phyloP scores from a whole-genome alignment of 306 rosid species.

The Carpinus fangiana region DNA sequence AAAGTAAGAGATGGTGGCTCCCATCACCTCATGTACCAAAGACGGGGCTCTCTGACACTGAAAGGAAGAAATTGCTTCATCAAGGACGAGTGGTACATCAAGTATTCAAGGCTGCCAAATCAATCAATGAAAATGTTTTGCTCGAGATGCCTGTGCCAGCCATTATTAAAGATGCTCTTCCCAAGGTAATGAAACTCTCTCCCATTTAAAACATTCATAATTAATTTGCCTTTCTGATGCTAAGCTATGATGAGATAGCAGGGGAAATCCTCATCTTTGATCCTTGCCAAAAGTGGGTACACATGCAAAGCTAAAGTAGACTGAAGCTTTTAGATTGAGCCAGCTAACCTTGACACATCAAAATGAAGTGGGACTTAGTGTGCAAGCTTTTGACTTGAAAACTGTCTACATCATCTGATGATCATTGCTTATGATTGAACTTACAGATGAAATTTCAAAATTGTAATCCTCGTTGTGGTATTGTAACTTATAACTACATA shows the following conservation, averaged over 20 bases:
- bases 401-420: too few species aligned
- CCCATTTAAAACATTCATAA: background rate
- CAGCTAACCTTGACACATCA: background rate
- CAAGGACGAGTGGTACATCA: conserved; percentile 73
- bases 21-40: conserved; percentile 80
- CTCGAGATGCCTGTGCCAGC: conserved; percentile 84
- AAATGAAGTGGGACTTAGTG: background rate
- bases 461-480: background rate
- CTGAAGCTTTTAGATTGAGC: background rate
- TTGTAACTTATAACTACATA: conserved; percentile 16
- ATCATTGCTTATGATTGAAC: too few species aligned
- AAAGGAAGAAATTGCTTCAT: conserved; percentile 58
- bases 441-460: background rate
- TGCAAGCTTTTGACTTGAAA: background rate
- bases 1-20: conserved; percentile 89
- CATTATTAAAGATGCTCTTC: conserved; percentile 63
- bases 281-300: background rate
- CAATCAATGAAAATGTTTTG: conserved; percentile 80
- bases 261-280: background rate
- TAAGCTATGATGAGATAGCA: background rate
- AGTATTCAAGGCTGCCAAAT: conserved; percentile 86
- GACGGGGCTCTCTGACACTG: conserved; percentile 69
- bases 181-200: conserved; percentile 56
- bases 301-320: background rate
- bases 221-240: background rate